Evolutionary conservation across 1,284 basidiomycete genomes (phyloP), one percentile per base, ranked within the genome.

Genomic region (Earliella scabrosa): DNA sequence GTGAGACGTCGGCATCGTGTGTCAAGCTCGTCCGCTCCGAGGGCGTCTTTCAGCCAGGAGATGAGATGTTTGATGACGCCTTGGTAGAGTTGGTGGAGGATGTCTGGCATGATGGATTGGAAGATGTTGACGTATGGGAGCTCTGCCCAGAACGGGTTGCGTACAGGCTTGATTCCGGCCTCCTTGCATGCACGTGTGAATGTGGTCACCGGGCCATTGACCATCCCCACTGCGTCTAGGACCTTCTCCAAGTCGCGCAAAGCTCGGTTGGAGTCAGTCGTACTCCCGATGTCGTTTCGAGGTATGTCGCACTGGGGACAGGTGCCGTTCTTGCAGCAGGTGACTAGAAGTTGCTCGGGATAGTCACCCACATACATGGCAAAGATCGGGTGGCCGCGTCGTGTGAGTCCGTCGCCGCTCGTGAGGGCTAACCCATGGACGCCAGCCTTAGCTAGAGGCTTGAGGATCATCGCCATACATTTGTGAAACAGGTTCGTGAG

Each of bases 401-500:
- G 51, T 0, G 61, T 23, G 0, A 6, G 8, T 0, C 60, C 58
- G 58, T 72, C 62, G 0, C 52, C 57, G 38, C 68, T 68, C 10
- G 43, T 40, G 52, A 59, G 52, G 4, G 34, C 13, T 10, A 59
- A 45, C 55, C 2, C 61, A 16, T 23, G 6, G 13, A 47, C 36
- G 36, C 53, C 56, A 1, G 45, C 41, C n/a, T 66, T 59, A 21
- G 56, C 54, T 0, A 65, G 58, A 8, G 53, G 45, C 7, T 52
- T 43, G 2, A 60, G 35, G 7, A 60, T 24, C 4, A 50, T 52
- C 0, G 26, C 9, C 73, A 79, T 73, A 44, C 73, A 76, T 2
- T 70, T 45, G 53, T 79, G 77, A 52, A 78, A 79, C 0, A 78
- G 61, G 21, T 43, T 45, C 4, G 43, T n/a, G 13, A 56, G n/a